Evolutionary conservation across 164 flowering plant genomes (phyloP), one percentile per base, ranked within the genome.

Genomic region (Magnolia changhungtana): DNA sequence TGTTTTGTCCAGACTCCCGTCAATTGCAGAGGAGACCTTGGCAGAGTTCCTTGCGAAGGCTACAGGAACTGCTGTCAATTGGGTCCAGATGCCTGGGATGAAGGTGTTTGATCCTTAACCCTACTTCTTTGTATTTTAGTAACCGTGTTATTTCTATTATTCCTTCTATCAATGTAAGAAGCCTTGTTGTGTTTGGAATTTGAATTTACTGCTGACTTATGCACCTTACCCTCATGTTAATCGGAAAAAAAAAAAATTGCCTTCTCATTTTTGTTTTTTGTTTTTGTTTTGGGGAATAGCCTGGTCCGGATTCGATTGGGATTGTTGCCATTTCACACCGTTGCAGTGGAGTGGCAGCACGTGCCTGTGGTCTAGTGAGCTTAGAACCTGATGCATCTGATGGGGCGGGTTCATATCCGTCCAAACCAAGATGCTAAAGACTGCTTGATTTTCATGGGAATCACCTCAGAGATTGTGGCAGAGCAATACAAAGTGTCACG

Each of bases 51-150:
- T 91, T 71, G 87, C 92, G 68, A 90, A 91, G 91, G 96, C 96
- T 85, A 90, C 93, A 75, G 96, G 96, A 90, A 91, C 93, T 87
- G 93, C 93, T 84, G 92, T 90, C 69, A 91, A 90, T 88, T 91
- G 96, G 96, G 90, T 91, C 88, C 96, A 90, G 89, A 90, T 91
- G 92, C 96, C 93, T 82, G 96, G 96, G 89, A 90, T 91, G 96
- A 91, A 91, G 96, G 96, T 91, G 50, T 71, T 50, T 58, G 11
- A 67, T 59, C n/a, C 11, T 63, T 21, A 61, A 23, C 58, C 21
- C 14, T n/a, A 45, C 6, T 49, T n/a, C 29, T 51, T 24, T 67
- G 50, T 72, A 7, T 21, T 27, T 71, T 2, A 19, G 63, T 59
- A 19, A 21, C 18, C 20, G n/a, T 65, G n/a, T 51, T 50, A 21